Percentiles rank a stretch among this genome's conserved stretches.
phyloP scores from a whole-genome alignment of 2,329 filamentous ascomycete genomes.

The Teratosphaeria gauchensis region DNA sequence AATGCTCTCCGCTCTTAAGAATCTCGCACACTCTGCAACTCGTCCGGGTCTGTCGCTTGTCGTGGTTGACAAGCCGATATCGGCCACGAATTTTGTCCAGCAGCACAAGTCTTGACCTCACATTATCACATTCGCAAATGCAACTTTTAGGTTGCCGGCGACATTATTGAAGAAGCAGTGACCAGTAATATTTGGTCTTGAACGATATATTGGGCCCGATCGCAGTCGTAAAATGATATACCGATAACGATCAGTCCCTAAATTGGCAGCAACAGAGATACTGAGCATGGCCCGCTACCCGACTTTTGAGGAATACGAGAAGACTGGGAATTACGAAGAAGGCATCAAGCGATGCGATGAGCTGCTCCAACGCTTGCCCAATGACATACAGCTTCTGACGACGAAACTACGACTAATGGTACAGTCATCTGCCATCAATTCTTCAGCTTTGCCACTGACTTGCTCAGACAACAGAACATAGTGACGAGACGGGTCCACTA shows the following conservation, averaged over 20 bases:
- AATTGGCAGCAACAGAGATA: background rate
- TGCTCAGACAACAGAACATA: background rate
- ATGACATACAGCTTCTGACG: conserved; percentile 20
- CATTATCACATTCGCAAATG: too few relatives aligned
- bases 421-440: background rate
- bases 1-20: background rate
- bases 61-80: too few relatives aligned
- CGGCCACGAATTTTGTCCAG: too few relatives aligned
- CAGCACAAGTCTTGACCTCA: too few relatives aligned
- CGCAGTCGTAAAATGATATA: background rate
- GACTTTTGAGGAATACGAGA: conserved; percentile 24
- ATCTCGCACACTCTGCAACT: background rate
- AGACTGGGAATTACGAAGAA: conserved; percentile 18
- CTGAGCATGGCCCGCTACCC: conserved; percentile 24
- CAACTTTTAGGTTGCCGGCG: too few relatives aligned
- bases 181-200: background rate
- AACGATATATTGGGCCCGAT: background rate
- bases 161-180: too few relatives aligned
- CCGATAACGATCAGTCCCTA: background rate
- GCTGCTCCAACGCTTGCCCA: conserved; percentile 20
- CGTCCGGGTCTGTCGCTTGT: too few relatives aligned
- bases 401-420: conserved; percentile 23
- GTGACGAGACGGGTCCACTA: conserved; percentile 11
- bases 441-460: background rate
- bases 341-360: conserved; percentile 25